A percentile compares a stretch with the other conserved stretches of the same genome.
phyloP scores from a whole-genome alignment of 768 basidiomycete species.

The Stropharia rugosoannulata region DNA sequence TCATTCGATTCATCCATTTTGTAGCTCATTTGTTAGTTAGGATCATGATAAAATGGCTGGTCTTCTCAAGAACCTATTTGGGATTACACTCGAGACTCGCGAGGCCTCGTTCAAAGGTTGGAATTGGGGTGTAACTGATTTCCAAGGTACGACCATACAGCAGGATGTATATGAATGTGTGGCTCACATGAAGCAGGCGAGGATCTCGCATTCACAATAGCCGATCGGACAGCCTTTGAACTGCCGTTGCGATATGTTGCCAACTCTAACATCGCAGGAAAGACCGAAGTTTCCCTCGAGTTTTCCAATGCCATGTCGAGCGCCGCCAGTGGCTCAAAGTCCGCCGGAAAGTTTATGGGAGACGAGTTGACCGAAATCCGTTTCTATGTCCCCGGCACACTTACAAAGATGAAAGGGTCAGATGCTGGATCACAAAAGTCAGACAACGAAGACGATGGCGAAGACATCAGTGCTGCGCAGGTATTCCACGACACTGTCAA shows the following conservation, averaged over 20 bases:
- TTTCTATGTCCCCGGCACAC: constrained; percentile 89
- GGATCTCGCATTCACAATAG: constrained; percentile 89
- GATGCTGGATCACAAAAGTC: constrained; percentile 76
- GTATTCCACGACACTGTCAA: constrained; percentile 96
- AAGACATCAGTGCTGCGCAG: constrained; percentile 89
- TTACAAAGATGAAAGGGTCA: constrained; percentile 57
- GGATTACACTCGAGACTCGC: constrained; percentile 77
- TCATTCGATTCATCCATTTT: not conserved
- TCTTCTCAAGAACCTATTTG: constrained; percentile 86
- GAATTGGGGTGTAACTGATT: constrained; percentile 98
- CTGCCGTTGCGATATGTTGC: constrained; percentile 84
- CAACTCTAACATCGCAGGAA: constrained; percentile 97
- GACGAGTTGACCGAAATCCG: constrained; percentile 97
- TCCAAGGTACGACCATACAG: constrained; percentile 66
- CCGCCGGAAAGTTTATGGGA: constrained; percentile 36
- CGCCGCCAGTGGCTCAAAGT: constrained; percentile 27
- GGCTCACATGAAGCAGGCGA: constrained; percentile 51
- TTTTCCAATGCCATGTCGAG: constrained; percentile 56
- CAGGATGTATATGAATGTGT: not conserved
- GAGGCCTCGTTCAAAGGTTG: constrained; percentile 92
- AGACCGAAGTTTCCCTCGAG: constrained; percentile 98
- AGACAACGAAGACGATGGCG: constrained; percentile 70
- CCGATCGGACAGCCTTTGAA: constrained; percentile 86
- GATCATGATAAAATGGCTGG: constrained; percentile 87
- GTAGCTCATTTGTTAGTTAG: constrained; percentile 34